Evolutionary conservation across 2,329 filamentous ascomycete genomes (phyloP).

Genomic region (Niveomyces coronatus): DNA sequence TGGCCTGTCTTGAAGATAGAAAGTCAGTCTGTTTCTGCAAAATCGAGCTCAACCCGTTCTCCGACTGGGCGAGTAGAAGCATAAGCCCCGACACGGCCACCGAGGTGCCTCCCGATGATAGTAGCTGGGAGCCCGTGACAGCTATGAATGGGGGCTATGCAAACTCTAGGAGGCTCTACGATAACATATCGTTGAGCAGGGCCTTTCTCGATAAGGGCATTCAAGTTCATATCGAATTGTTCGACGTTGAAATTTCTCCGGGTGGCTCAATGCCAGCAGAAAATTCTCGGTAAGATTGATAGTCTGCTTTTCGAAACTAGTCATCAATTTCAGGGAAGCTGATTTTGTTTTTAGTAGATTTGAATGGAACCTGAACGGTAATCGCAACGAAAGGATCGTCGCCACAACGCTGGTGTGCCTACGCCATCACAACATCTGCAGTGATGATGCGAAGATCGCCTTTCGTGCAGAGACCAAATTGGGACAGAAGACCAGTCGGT

Average conservation of each 20-base stretch:
- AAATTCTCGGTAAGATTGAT: not conserved
- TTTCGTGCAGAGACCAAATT: not conserved
- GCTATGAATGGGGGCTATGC: not conserved
- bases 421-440: not conserved
- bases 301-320: not conserved
- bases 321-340: too few relatives aligned
- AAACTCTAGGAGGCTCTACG: not conserved
- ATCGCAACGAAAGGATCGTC: slow-evolving; percentile 2
- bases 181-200: not conserved
- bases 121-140: not conserved
- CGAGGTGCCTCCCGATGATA: not conserved
- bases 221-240: not conserved
- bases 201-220: not conserved
- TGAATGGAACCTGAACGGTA: not conserved
- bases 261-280: not conserved
- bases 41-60: not conserved
- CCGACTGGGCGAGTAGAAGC: not conserved
- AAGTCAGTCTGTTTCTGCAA: not conserved
- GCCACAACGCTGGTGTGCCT: not conserved
- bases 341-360: too few relatives aligned
- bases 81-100: too few relatives aligned
- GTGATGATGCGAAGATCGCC: not conserved
- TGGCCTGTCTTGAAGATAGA: not conserved
- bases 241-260: not conserved
- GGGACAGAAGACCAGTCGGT: not conserved